A percentile compares a stretch with the other conserved stretches of the same genome.
These are phyloP conservation scores for Udeniomyces megalosporus DNA, from an alignment of 768 basidiomycete species.

Conservation along the genomic window DNA sequence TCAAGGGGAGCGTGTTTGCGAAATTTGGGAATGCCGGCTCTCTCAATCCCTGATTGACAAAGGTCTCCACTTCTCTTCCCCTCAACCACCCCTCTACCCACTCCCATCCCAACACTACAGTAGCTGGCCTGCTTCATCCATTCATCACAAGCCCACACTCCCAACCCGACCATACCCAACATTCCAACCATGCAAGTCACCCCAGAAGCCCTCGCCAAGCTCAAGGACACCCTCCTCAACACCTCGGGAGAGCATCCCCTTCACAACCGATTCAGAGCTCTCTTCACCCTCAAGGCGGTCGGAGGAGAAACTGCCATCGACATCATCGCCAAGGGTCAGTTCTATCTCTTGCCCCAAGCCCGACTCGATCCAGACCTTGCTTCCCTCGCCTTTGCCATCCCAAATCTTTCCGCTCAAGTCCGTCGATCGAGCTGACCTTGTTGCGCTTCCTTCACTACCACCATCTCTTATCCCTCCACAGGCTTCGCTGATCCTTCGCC, in stretches of 20 bases:
- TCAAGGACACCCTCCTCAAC: slow-evolving; percentile 68
- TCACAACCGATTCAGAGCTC: slow-evolving; percentile 71
- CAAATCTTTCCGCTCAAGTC: not conserved
- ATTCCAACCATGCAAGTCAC: slow-evolving; percentile 23
- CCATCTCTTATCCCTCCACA: slow-evolving; percentile 25
- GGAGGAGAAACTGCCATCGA: slow-evolving; percentile 52
- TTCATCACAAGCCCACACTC: too few relatives aligned
- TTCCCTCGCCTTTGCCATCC: not conserved
- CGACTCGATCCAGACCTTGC: too few relatives aligned
- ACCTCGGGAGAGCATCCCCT: slow-evolving; percentile 52
- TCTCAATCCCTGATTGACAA: too few relatives aligned
- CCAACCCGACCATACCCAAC: too few relatives aligned
- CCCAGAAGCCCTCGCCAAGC: slow-evolving; percentile 42
- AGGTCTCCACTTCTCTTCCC: too few relatives aligned
- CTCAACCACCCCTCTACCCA: too few relatives aligned
- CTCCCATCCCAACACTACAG: too few relatives aligned
- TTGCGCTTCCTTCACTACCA: not conserved
- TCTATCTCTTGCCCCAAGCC: not conserved
- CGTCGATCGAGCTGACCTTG: not conserved
- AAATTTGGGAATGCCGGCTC: too few relatives aligned
- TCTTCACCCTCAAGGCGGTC: slow-evolving; percentile 81
- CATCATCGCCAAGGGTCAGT: slow-evolving; percentile 68
- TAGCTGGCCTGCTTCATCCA: too few relatives aligned
- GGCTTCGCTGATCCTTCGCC: slow-evolving; percentile 77
- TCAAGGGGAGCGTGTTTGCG: too few relatives aligned